Conservation (phyloP, 176 grass and related monocot genomes). For the Oryza punctata region DNA sequence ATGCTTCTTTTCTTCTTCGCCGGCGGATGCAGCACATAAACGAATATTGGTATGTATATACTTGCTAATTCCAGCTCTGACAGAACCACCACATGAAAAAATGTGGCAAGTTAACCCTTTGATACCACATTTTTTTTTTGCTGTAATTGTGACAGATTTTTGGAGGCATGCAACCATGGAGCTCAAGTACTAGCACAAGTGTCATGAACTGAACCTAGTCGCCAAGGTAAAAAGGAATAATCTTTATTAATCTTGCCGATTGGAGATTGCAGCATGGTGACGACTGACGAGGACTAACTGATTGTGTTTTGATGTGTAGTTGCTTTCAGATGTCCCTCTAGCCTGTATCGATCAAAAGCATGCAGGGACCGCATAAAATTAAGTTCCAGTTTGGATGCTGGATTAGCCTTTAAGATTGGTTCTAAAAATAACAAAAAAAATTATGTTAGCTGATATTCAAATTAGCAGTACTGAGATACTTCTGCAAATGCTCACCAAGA, state of each 20-base stretch:
- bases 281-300: neutral
- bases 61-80: neutral
- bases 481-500: neutral
- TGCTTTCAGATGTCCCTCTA: constrained; percentile 21
- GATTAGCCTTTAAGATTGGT: constrained; percentile 24
- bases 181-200: neutral
- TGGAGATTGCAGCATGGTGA: neutral
- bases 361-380: neutral
- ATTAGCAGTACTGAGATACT: neutral
- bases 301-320: neutral
- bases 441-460: neutral
- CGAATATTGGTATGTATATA: neutral
- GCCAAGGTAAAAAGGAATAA: neutral
- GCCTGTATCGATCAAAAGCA: neutral
- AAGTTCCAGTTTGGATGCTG: constrained; percentile 6
- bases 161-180: neutral
- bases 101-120: neutral
- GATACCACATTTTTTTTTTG: neutral
- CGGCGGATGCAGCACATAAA: constrained; percentile 16
- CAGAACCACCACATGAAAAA: neutral
- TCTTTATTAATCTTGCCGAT: constrained; percentile 10
- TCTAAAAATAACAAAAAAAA: neutral
- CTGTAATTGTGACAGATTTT: neutral
- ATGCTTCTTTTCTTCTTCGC: constrained; percentile 8
- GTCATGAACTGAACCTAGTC: constrained; percentile 13